Percentiles rank a stretch among this genome's conserved stretches.
Evolutionary conservation across 2,329 filamentous ascomycete species (phyloP).

Genomic region (Catunica adiposa): DNA sequence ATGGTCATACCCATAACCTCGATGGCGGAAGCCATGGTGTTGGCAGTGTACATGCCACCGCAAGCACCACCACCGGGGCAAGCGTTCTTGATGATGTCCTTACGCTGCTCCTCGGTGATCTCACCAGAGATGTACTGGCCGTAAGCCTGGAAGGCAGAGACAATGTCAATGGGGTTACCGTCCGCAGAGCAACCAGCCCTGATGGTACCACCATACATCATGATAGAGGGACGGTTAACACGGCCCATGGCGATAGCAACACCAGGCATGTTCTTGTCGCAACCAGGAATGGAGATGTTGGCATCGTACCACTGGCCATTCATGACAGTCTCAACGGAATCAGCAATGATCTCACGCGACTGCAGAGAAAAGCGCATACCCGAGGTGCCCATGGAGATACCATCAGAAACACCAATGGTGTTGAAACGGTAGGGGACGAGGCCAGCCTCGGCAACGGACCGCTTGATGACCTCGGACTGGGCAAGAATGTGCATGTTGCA

Average conservation of each 20-base stretch:
- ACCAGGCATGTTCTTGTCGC: conserved; percentile 97
- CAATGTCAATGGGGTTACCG: conserved; percentile 66
- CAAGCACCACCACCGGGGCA: conserved; percentile 53
- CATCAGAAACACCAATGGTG: conserved; percentile 94
- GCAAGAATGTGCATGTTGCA: conserved; percentile 98
- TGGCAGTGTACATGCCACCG: conserved; percentile 83
- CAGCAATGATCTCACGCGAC: conserved; percentile 79
- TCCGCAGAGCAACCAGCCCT: conserved; percentile 90
- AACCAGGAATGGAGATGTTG: conserved; percentile 82
- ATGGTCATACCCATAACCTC: conserved; percentile 75
- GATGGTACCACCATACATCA: conserved; percentile 92
- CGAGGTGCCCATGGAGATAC: conserved; percentile 91
- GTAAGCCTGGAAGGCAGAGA: conserved; percentile 63
- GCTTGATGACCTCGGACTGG: conserved; percentile 57
- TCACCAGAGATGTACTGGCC: conserved; percentile 69
- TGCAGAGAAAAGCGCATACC: conserved; percentile 91
- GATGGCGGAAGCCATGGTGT: conserved; percentile 83
- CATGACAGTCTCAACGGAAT: conserved; percentile 85
- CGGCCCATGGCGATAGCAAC: conserved; percentile 79
- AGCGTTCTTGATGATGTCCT: conserved; percentile 64
- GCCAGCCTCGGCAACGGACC: conserved; percentile 49
- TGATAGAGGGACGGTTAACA: conserved; percentile 81
- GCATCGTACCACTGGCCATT: conserved; percentile 86
- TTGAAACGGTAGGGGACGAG: conserved; percentile 96
- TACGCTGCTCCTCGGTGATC: conserved; percentile 60